Conservation (phyloP, 805 yeast genomes). For the Spencermartinsiella europaea region DNA sequence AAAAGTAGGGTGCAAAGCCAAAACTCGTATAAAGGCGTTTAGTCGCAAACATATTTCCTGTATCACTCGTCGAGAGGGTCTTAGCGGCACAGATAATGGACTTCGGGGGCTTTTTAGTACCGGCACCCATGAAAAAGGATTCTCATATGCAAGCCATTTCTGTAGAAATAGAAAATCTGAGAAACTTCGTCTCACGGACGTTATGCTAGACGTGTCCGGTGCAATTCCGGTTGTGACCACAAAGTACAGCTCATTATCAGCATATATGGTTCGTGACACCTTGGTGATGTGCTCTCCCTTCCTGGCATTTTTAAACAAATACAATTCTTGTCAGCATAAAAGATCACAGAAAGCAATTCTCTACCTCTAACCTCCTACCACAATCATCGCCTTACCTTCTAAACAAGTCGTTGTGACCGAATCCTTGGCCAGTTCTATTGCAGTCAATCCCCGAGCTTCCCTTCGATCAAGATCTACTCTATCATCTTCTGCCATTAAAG, state of each 20-base stretch:
- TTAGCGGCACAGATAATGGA: constrained; percentile 28
- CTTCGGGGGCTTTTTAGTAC: constrained; percentile 24
- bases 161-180: constrained; percentile 32
- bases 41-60: constrained; percentile 41
- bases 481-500: constrained; percentile 43
- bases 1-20: constrained; percentile 37
- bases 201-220: constrained; percentile 13
- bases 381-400: constrained; percentile 21
- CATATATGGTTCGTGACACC: constrained; percentile 12
- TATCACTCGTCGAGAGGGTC: constrained; percentile 27
- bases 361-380: neutral
- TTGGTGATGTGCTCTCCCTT: neutral
- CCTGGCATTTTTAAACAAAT: neutral
- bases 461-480: constrained; percentile 41
- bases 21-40: constrained; percentile 44
- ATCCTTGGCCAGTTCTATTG: constrained; percentile 33
- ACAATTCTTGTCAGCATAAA: constrained; percentile 1
- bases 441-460: constrained; percentile 29
- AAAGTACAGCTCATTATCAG: constrained; percentile 21
- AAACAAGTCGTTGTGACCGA: constrained; percentile 21
- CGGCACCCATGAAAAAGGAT: constrained; percentile 37
- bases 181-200: constrained; percentile 27
- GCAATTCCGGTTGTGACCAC: constrained; percentile 19
- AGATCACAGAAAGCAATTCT: neutral
- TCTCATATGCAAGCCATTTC: constrained; percentile 30